Evolutionary conservation across 352 stramenopile genomes (phyloP), one percentile per base, ranked within the genome.

Genomic region (Pilasporangium apinafurcum): DNA sequence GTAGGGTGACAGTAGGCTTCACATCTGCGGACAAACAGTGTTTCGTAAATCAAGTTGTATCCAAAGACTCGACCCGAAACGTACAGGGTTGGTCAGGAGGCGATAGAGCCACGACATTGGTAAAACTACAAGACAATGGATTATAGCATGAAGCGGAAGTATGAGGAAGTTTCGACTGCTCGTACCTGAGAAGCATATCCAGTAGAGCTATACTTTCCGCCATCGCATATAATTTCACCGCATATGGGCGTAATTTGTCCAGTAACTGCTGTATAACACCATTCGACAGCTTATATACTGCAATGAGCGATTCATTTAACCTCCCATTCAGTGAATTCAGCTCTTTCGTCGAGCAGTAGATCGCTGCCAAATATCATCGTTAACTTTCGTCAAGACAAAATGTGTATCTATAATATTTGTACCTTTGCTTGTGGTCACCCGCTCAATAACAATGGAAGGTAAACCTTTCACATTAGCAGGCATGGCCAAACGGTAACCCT

Each of bases 211-310:
- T 62, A 39, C 79, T 89, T 58, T 97, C 88, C 25, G 88, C 70
- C 66, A 94, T 90, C 12, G 73, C 65, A 45, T 95, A 95, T 44
- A 97, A 73, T 4, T 65, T 54, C 9, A 71, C 65, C 1, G 90
- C 70, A 37, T 68, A 62, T 18, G 85, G 70, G 8, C 75, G 70
- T 40, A 97, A 86, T 41, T 80, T 74, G 41, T 88, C 62, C 8
- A 95, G 62, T 2, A 96, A 54, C 8, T 80, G 58, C 43, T 96
- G 84, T 17, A 96, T 80, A 10, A 92, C 68, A 17, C 65, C 57
- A 46, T 95, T 92, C 1, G 89, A 96, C 6, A 96, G 68, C 47
- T 93, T 84, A 45, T 96, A 93, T 14, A 95, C 73, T 10, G 87
- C 83, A 3, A 56, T 70, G 21, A 96, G 61, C 4, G 86, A 76